A percentile compares a stretch with the other conserved stretches of the same genome.
Evolutionary conservation across 352 stramenopile species (phyloP).

Genomic region (Phytophthora hibernalis): DNA sequence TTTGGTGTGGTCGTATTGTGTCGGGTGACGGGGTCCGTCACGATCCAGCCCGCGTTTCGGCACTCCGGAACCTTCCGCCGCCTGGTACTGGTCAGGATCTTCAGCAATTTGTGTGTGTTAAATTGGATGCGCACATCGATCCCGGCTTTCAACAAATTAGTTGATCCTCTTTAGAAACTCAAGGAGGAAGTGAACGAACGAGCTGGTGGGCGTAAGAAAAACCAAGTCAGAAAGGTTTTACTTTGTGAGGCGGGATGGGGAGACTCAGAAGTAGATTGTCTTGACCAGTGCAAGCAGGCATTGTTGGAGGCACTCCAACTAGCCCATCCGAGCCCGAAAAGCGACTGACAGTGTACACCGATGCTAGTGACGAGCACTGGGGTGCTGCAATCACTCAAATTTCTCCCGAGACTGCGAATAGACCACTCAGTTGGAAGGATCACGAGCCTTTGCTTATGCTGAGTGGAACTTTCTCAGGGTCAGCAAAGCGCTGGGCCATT

Average conservation of each 20-base stretch:
- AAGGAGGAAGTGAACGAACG: constrained; percentile 11
- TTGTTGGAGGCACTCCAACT: neutral
- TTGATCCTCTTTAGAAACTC: neutral
- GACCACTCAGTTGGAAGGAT: constrained; percentile 2
- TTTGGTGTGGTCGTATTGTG: constrained; percentile 1
- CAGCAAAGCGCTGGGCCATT: constrained; percentile 11
- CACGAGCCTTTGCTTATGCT: constrained; percentile 12
- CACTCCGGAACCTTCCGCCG: neutral
- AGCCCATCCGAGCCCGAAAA: constrained; percentile 2
- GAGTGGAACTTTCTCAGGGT: constrained; percentile 6
- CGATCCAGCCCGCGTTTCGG: neutral
- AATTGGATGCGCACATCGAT: constrained; percentile 7
- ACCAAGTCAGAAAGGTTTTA: neutral
- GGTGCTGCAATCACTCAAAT: constrained; percentile 4
- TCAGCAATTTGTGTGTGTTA: constrained; percentile 3
- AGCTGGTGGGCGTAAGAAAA: constrained; percentile 1
- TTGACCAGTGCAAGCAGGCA: neutral
- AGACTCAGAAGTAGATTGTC: neutral
- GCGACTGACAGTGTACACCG: constrained; percentile 3
- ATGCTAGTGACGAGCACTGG: constrained; percentile 7
- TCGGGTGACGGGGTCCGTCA: constrained; percentile 9
- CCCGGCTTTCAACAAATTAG: constrained; percentile 8
- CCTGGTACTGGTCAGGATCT: constrained; percentile 2
- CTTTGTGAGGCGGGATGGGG: constrained; percentile 1
- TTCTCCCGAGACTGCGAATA: neutral